Conservation (phyloP, 2,329 filamentous ascomycete species). For the Colletotrichum acutatum region DNA sequence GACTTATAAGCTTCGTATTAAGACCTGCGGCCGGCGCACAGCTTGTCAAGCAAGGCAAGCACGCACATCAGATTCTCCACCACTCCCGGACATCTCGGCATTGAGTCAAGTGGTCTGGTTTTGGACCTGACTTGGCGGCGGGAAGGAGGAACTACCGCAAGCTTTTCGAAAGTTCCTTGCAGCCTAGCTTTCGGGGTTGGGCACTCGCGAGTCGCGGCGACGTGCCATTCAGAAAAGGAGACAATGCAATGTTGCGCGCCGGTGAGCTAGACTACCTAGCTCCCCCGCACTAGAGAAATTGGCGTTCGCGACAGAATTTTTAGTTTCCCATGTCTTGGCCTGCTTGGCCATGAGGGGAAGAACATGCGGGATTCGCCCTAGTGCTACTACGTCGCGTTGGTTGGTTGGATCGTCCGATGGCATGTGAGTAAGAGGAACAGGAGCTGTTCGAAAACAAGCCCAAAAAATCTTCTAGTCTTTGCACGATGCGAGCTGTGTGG, state of each 20-base stretch:
- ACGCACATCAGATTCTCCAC: conserved; percentile 14
- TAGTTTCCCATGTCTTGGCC: conserved; percentile 31
- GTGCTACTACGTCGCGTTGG: conserved; percentile 20
- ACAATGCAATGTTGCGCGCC: conserved; percentile 25
- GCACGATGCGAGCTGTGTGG: background rate
- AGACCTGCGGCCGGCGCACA: conserved; percentile 3
- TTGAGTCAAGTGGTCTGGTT: conserved; percentile 21
- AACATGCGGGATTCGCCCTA: background rate
- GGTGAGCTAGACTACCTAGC: conserved; percentile 2
- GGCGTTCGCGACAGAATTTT: conserved; percentile 5
- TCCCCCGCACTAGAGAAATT: conserved; percentile 5
- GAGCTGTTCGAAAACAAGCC: conserved; percentile 16
- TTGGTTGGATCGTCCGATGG: conserved; percentile 7
- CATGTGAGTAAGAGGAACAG: conserved; percentile 22
- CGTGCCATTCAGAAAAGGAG: conserved; percentile 10
- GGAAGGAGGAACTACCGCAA: conserved; percentile 3
- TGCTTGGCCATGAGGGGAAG: conserved; percentile 1
- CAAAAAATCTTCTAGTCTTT: background rate
- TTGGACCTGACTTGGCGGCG: background rate
- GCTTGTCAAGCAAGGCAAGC: conserved; percentile 2
- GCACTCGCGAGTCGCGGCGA: background rate
- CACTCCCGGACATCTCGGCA: conserved; percentile 28
- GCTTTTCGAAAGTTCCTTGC: conserved; percentile 23
- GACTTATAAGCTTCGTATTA: conserved; percentile 4
- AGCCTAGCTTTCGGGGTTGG: background rate